A percentile compares a stretch with the other conserved stretches of the same genome.
These are phyloP conservation scores for Stereocaulon alpinum DNA, from an alignment of 495 filamentous ascomycete genomes.

Conservation along the genomic window DNA sequence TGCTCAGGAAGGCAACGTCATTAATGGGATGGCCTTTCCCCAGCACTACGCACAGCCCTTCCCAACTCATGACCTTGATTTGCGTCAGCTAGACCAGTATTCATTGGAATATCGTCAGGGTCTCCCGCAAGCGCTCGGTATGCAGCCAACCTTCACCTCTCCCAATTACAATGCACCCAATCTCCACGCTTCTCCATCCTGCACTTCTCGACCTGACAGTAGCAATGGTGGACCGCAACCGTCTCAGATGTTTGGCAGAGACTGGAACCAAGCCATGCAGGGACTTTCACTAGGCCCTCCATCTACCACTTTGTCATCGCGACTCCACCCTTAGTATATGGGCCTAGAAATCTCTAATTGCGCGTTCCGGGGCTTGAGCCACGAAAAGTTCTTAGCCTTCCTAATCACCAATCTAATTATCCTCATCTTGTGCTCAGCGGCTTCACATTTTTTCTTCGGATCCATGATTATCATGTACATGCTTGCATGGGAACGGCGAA, in stretches of 20 bases:
- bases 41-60: slow-evolving; percentile 18
- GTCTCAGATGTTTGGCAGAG: slow-evolving; percentile 31
- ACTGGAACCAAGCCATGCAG: slow-evolving; percentile 40
- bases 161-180: slow-evolving; percentile 13
- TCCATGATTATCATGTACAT: neutral
- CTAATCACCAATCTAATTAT: neutral
- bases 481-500: neutral
- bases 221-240: slow-evolving; percentile 27
- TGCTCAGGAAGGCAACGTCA: slow-evolving; percentile 5
- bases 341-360: neutral
- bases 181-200: slow-evolving; percentile 18
- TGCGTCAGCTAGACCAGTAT: slow-evolving; percentile 21
- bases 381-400: neutral
- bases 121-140: slow-evolving; percentile 15
- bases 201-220: slow-evolving; percentile 12
- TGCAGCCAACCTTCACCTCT: slow-evolving; percentile 15
- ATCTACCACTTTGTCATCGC: neutral
- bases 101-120: slow-evolving; percentile 18
- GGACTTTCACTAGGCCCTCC: slow-evolving; percentile 43
- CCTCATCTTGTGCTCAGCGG: neutral
- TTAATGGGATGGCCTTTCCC: slow-evolving; percentile 13
- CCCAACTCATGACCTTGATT: slow-evolving; percentile 12
- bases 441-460: neutral
- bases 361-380: neutral
- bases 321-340: neutral